A percentile compares a stretch with the other conserved stretches of the same genome.
phyloP scores from a whole-genome alignment of 31 red algal species.

The Pterothamnion heteromorphum region DNA sequence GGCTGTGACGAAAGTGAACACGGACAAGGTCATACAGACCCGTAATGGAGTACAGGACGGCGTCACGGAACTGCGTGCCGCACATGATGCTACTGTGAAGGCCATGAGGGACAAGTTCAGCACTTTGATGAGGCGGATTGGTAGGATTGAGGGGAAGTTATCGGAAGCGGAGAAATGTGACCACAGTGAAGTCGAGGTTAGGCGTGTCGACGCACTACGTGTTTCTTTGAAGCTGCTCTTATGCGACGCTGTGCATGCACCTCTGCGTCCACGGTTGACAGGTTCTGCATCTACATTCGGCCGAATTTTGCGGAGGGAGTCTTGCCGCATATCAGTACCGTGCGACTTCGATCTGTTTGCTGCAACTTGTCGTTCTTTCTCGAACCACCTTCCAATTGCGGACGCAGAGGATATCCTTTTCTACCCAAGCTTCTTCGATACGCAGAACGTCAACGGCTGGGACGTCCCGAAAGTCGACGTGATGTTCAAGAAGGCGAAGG shows the following conservation, averaged over 20 bases:
- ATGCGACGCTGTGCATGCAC: not conserved
- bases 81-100: not conserved
- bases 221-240: conserved; percentile 34
- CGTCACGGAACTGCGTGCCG: not conserved
- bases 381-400: not conserved
- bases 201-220: conserved; percentile 20
- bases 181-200: not conserved
- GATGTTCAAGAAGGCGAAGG: not conserved
- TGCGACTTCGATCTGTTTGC: not conserved
- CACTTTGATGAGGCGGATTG: not conserved
- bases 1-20: not conserved
- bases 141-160: not conserved
- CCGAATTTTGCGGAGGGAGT: not conserved
- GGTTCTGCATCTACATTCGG: not conserved
- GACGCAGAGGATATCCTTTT: conserved; percentile 15
- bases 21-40: not conserved
- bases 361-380: not conserved
- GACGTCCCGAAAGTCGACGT: not conserved
- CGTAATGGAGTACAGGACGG: not conserved
- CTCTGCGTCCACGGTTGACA: not conserved
- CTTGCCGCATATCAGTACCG: conserved; percentile 7
- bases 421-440: not conserved
- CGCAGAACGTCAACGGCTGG: not conserved
- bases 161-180: not conserved
- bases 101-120: conserved; percentile 23